These are phyloP conservation scores for Pouteria campechiana DNA, from an alignment of 179 eudicot genomes.

Conservation along the genomic window DNA sequence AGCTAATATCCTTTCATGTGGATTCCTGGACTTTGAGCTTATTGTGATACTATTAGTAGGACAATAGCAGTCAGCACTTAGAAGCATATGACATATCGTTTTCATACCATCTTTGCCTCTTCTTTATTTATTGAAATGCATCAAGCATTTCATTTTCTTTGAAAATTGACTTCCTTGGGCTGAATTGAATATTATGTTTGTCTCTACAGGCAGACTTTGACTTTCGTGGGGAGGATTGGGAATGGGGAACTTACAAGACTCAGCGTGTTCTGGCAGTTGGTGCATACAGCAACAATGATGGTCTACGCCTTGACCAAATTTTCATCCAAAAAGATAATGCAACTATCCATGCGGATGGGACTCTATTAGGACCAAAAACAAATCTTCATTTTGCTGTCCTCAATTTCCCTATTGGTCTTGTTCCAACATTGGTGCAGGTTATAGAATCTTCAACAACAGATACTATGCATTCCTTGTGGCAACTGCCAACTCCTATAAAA, in stretches of 20 bases:
- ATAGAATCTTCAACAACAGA: constrained; percentile 88
- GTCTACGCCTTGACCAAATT: constrained; percentile 91
- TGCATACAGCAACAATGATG: constrained; percentile 92
- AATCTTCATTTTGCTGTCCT: constrained; percentile 98
- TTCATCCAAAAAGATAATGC: constrained; percentile 98
- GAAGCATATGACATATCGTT: no score
- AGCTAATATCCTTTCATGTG: no score
- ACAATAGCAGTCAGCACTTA: no score
- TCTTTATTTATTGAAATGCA: neutral
- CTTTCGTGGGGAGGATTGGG: constrained; percentile 99
- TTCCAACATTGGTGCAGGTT: constrained; percentile 87
- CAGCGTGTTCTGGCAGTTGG: constrained; percentile 96
- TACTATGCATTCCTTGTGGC: constrained; percentile 74
- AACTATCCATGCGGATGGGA: constrained; percentile 97
- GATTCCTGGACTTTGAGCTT: no score
- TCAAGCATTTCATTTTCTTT: neutral
- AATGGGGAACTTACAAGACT: constrained; percentile 94
- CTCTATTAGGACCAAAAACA: constrained; percentile 85
- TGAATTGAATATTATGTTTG: neutral
- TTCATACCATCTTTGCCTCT: no score
- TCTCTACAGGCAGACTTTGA: constrained; percentile 86
- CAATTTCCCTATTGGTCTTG: constrained; percentile 89
- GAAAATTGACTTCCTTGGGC: neutral
- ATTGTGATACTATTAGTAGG: no score
- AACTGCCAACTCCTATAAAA: constrained; percentile 74